A percentile compares a stretch with the other conserved stretches of the same genome.
Conservation (phyloP, 805 yeast species). For the Wickerhamomyces queroliae region DNA sequence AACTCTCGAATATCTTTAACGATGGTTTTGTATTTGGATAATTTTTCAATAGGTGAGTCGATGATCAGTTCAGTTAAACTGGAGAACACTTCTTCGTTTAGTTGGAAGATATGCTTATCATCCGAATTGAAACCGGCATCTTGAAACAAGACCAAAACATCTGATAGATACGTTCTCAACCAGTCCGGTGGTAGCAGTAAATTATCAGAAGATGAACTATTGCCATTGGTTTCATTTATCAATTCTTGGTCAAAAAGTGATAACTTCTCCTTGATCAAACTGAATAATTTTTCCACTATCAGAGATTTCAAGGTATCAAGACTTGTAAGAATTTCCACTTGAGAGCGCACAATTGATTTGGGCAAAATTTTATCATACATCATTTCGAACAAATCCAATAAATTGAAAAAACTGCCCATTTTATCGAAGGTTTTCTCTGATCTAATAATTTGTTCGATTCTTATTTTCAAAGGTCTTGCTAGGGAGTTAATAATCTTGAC, state of each 20-base stretch:
- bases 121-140: slow-evolving; percentile 22
- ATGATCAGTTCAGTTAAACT: slow-evolving; percentile 37
- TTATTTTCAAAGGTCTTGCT: slow-evolving; percentile 53
- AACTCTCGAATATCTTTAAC: slow-evolving; percentile 19
- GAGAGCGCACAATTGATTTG: slow-evolving; percentile 10
- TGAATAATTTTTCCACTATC: slow-evolving; percentile 33
- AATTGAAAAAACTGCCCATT: slow-evolving; percentile 52
- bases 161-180: slow-evolving; percentile 60
- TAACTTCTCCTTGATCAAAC: slow-evolving; percentile 32
- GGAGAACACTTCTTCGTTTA: slow-evolving; percentile 29
- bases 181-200: slow-evolving; percentile 83
- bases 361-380: slow-evolving; percentile 44
- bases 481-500: slow-evolving; percentile 48
- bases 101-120: slow-evolving; percentile 29
- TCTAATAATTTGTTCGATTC: slow-evolving; percentile 63
- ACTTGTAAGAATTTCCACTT: slow-evolving; percentile 17
- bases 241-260: slow-evolving; percentile 9
- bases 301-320: slow-evolving; percentile 28
- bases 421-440: slow-evolving; percentile 53
- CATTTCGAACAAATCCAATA: slow-evolving; percentile 60
- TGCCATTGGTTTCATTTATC: slow-evolving; percentile 18
- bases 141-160: slow-evolving; percentile 53
- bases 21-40: slow-evolving; percentile 13
- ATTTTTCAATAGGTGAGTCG: slow-evolving; percentile 30
- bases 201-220: slow-evolving; percentile 31